These are phyloP conservation scores for Tanozyma kutaoensis DNA, from an alignment of 805 yeast genomes.

Conservation along the genomic window DNA sequence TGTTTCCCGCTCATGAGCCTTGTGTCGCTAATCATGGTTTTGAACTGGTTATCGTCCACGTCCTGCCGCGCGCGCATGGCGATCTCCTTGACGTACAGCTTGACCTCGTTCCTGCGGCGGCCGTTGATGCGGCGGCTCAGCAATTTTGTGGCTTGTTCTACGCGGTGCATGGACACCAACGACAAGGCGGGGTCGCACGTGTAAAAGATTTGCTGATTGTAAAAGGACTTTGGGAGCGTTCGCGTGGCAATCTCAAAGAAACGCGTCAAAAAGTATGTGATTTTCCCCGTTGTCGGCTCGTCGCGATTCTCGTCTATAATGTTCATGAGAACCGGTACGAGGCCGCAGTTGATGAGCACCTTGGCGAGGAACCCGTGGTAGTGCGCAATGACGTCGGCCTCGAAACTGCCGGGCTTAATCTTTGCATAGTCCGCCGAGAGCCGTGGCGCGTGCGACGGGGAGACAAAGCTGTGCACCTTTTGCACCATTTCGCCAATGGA, in stretches of 20 bases:
- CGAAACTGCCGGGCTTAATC: slow-evolving; percentile 20
- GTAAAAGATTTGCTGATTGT: slow-evolving; percentile 6
- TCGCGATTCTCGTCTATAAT: slow-evolving; percentile 31
- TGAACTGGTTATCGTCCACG: slow-evolving; percentile 53
- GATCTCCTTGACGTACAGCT: slow-evolving; percentile 9
- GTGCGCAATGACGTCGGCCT: slow-evolving; percentile 40
- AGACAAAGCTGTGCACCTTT: slow-evolving; percentile 5
- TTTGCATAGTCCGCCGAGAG: slow-evolving; percentile 5
- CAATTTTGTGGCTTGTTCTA: slow-evolving; percentile 5
- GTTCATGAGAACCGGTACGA: slow-evolving; percentile 33
- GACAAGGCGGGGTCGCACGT: slow-evolving; percentile 3
- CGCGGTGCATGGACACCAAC: slow-evolving; percentile 4
- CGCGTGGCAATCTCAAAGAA: slow-evolving; percentile 39
- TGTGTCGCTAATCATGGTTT: slow-evolving; percentile 51
- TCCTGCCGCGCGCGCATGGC: slow-evolving; percentile 11
- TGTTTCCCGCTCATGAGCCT: slow-evolving; percentile 69
- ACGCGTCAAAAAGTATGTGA: slow-evolving; percentile 53
- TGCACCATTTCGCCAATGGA: slow-evolving; percentile 4
- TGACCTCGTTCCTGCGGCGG: slow-evolving; percentile 5
- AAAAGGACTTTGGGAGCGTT: slow-evolving; percentile 37
- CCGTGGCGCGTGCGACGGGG: slow-evolving; percentile 1
- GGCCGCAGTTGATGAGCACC: slow-evolving; percentile 39
- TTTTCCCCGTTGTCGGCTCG: slow-evolving; percentile 37
- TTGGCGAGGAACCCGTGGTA: slow-evolving; percentile 48
- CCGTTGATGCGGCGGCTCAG: slow-evolving; percentile 1